Evolutionary conservation across 1,139 yeast genomes (phyloP), one percentile per base, ranked within the genome.

Genomic region (Nadsonia starkeyi-henricii): DNA sequence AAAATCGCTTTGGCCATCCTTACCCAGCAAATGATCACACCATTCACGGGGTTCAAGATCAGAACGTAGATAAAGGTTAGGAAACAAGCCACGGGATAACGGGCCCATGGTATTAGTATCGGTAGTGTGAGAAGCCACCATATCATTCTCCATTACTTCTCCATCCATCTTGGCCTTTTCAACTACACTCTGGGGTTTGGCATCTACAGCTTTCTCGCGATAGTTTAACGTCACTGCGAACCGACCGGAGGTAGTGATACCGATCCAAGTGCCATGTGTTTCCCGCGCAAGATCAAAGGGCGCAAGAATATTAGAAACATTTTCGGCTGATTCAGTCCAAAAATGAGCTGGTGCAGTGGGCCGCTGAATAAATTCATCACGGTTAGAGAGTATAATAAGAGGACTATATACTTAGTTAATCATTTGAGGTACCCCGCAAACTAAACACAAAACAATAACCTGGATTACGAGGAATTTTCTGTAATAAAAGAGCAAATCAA

Each of bases 231-330:
- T 69, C 1, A 83, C 83, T 0, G 95, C 85, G 1, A 89, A 54
- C 51, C 76, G 73, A 0, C 93, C 93, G 2, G 60, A 62, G 33
- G 68, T 68, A 45, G 79, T 74, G 1, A 83, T 74, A 0, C 96
- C 96, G 2, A 86, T 77, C 98, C 98, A 91, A 0, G 96, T 85
- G 0, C 98, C 97, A 57, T 78, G 86, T 54, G 79, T 89, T 0
- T 70, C 66, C 47, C 91, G 67, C 1, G 81, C 88, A 55, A 83
- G 62, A 62, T 91, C 98, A 39, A 73, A 67, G 0, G 97, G 97
- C 4, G 85, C 75, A 13, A 88, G 62, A 2, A 85, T 65, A 39
- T 66, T 59, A 17, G 56, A 54, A 7, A 9, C 5, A 4, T 9
- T 5, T 4, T 15, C 39, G 30, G 53, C 41, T 15, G 71, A 68